Percentiles rank a stretch among this genome's conserved stretches.
phyloP scores from a whole-genome alignment of 805 yeast species.

The Lachancea lanzarotensis region DNA sequence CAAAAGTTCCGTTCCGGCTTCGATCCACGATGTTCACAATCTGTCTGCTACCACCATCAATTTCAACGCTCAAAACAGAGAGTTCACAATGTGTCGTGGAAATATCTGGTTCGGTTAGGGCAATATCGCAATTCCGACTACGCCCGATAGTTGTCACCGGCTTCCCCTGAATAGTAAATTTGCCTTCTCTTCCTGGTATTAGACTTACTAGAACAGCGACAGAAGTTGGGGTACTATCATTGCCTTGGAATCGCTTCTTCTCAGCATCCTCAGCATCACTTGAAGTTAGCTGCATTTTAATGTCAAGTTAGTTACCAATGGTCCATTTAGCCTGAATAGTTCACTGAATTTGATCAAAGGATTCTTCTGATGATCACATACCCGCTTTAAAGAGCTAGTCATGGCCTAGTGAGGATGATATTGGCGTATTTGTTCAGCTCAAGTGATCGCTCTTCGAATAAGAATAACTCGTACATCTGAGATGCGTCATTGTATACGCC shows the following conservation, averaged over 20 bases:
- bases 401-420: neutral
- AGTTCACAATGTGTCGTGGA: conserved; percentile 61
- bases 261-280: conserved; percentile 7
- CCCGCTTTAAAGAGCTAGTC: conserved; percentile 6
- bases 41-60: conserved; percentile 31
- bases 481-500: conserved; percentile 1
- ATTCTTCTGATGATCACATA: neutral
- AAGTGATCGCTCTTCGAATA: too few species aligned
- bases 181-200: conserved; percentile 31
- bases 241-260: conserved; percentile 17
- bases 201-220: conserved; percentile 25
- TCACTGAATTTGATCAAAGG: neutral
- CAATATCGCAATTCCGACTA: conserved; percentile 53
- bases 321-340: neutral
- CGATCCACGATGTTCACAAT: conserved; percentile 47
- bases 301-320: neutral
- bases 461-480: too few species aligned
- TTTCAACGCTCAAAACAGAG: conserved; percentile 35
- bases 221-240: conserved; percentile 2
- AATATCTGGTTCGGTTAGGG: conserved; percentile 50
- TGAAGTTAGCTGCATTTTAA: neutral
- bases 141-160: conserved; percentile 42
- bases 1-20: conserved; percentile 57
- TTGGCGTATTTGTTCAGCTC: neutral
- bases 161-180: conserved; percentile 29